Base-by-base conservation (phyloP, 345 rosid genomes). In the Salix caprea region DNA sequence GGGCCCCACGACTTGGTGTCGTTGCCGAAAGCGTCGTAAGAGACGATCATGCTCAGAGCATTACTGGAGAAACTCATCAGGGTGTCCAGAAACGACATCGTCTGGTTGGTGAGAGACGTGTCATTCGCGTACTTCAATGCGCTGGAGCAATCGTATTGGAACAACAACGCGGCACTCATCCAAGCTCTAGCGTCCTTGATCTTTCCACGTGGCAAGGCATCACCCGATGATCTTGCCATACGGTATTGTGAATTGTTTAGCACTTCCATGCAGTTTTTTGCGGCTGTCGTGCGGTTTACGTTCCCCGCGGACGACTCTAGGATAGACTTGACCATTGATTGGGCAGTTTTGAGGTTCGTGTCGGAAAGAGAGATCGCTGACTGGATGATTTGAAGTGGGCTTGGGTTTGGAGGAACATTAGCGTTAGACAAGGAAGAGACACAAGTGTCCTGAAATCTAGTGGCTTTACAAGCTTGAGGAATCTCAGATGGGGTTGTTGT, bases 131-230 rank as follows among this genome's bases (percentile, higher is more conserved):
- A 90, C 81, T 86, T 91, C 18, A 96, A 81, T 1, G 82, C 92
- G 1, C 88, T 78, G 91, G 91, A 93, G 74, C 97, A 89, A 50
- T 87, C 96, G 87, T 91, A 90, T 78, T 91, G 93, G 85, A 86
- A 91, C 26, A 85, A 78, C 19, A 93, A 74, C 2, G 97, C 93
- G 3, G 99, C 98, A 76, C 88, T 84, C 85, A 88, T 83, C 94
- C 91, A 96, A 2, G 96, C 94, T 0, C 97, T 86, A 10, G 92
- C 93, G 72, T 91, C 93, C 83, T 93, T 92, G 67, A 78, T 74
- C 73, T 69, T 74, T n/a, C 88, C 89, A 65, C 82, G 85, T 4
- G 89, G 79, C 76, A 91, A 48, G 0, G 82, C 89, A 11, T 82
- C 87, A 18, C 84, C 78, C n/a, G 52, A 67, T 66, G 94, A 58